Conservation (phyloP, 2,329 filamentous ascomycete genomes). For the Aureobasidium sp. region DNA sequence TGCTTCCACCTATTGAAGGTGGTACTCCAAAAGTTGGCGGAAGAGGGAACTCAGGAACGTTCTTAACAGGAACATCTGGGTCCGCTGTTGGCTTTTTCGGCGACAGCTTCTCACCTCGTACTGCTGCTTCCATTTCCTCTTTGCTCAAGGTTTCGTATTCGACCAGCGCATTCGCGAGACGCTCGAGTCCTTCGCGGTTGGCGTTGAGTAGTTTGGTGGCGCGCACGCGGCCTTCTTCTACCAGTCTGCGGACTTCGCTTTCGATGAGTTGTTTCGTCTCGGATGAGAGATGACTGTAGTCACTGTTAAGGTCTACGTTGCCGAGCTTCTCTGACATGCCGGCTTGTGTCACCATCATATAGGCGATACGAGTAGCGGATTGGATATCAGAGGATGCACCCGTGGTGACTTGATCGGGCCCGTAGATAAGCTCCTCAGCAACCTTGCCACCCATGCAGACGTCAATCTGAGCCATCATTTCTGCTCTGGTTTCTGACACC, state of each 20-base stretch:
- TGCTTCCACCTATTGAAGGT: neutral
- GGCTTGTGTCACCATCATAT: slow-evolving; percentile 77
- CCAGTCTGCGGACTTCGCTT: slow-evolving; percentile 71
- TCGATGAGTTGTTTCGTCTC: slow-evolving; percentile 85
- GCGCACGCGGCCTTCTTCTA: slow-evolving; percentile 73
- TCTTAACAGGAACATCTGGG: slow-evolving; percentile 54
- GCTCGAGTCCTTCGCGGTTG: slow-evolving; percentile 76
- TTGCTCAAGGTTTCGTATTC: slow-evolving; percentile 90
- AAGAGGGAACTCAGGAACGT: slow-evolving; percentile 44
- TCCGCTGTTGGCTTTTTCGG: slow-evolving; percentile 57
- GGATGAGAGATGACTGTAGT: slow-evolving; percentile 74
- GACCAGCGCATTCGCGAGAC: slow-evolving; percentile 78
- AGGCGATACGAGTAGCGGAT: slow-evolving; percentile 71
- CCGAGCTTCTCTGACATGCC: slow-evolving; percentile 86
- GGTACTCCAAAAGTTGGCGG: slow-evolving; percentile 11
- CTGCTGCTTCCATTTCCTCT: slow-evolving; percentile 82
- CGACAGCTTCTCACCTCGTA: slow-evolving; percentile 70
- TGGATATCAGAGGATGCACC: slow-evolving; percentile 79
- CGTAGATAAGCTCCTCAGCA: slow-evolving; percentile 85
- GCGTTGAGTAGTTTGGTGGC: slow-evolving; percentile 62
- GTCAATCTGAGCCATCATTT: slow-evolving; percentile 74
- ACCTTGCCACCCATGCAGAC: slow-evolving; percentile 79
- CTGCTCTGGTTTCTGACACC: slow-evolving; percentile 76
- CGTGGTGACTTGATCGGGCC: slow-evolving; percentile 81
- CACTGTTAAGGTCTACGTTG: slow-evolving; percentile 76